These are phyloP conservation scores for Aspergillus luchuensis DNA, from an alignment of 2,329 filamentous ascomycete genomes.

Conservation along the genomic window DNA sequence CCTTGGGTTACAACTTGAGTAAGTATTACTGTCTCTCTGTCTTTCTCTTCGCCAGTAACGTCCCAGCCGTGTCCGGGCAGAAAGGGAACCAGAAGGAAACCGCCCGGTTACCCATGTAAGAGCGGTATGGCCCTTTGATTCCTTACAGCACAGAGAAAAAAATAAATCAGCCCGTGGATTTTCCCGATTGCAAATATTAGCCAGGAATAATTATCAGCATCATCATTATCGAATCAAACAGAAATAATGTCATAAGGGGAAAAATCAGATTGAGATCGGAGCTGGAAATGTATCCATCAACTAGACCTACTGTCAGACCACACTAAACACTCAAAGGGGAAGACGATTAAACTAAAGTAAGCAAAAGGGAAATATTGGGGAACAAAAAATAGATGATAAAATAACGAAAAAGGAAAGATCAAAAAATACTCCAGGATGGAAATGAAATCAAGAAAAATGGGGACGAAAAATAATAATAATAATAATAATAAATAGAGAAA, in stretches of 20 bases:
- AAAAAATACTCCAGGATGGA: slow-evolving; percentile 1
- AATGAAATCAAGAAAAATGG: slow-evolving; percentile 7
- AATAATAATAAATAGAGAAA: slow-evolving; percentile 19
- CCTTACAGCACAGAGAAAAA: slow-evolving; percentile 13
- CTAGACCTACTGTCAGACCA: slow-evolving; percentile 14
- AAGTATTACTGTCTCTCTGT: background rate
- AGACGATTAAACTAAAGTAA: background rate
- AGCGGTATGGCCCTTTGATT: slow-evolving; percentile 12
- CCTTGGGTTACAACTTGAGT: background rate
- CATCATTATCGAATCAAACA: slow-evolving; percentile 16
- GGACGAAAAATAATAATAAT: slow-evolving; percentile 15
- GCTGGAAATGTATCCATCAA: slow-evolving; percentile 16
- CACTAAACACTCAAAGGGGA: slow-evolving; percentile 7
- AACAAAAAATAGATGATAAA: slow-evolving; percentile 12
- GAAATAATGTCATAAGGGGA: slow-evolving; percentile 9
- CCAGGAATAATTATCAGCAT: background rate
- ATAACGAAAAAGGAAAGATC: background rate
- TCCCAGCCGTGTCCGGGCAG: slow-evolving; percentile 3
- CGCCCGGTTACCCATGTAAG: slow-evolving; percentile 10
- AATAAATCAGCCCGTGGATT: slow-evolving; percentile 6
- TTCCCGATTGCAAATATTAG: background rate
- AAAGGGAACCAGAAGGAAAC: slow-evolving; percentile 10
- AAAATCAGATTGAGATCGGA: slow-evolving; percentile 19
- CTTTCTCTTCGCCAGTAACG: background rate
- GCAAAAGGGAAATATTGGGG: slow-evolving; percentile 1